Evolutionary conservation across 73 alveolate species (phyloP).

Genomic region (Tetrahymena malaccensis): DNA sequence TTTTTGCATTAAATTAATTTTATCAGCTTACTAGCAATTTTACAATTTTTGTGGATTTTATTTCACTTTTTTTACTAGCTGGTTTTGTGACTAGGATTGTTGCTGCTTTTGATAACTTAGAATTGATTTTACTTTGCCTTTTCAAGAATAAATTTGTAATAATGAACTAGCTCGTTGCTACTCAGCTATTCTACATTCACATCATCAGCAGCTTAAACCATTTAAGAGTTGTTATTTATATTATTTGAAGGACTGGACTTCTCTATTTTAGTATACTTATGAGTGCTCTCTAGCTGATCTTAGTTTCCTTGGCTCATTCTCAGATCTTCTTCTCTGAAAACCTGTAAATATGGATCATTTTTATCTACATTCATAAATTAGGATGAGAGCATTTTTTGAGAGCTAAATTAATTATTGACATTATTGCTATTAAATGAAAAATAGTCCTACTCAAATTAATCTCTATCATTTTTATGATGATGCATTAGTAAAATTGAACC

Average conservation of each 20-base stretch:
- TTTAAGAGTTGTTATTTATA: not conserved
- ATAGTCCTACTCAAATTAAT: not conserved
- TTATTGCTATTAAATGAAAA: not conserved
- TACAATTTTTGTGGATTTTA: not conserved
- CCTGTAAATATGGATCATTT: not conserved
- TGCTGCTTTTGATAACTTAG: not conserved
- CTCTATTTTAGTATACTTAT: not conserved
- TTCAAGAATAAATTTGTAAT: not conserved
- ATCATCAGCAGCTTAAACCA: not conserved
- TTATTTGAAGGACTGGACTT: not conserved
- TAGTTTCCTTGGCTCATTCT: not conserved
- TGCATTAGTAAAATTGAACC: not conserved
- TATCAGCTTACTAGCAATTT: no score
- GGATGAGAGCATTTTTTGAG: not conserved
- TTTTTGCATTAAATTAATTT: no score
- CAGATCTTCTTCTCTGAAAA: not conserved
- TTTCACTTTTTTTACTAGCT: not conserved
- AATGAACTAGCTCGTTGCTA: not conserved
- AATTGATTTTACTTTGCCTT: not conserved
- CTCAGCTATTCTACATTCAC: not conserved
- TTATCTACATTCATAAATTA: not conserved
- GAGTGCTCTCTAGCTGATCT: not conserved
- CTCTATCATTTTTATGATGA: not conserved
- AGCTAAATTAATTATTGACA: not conserved
- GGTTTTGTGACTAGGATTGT: not conserved